phyloP scores from a whole-genome alignment of 139 green algal genomes.

The Yamagishiella unicocca region DNA sequence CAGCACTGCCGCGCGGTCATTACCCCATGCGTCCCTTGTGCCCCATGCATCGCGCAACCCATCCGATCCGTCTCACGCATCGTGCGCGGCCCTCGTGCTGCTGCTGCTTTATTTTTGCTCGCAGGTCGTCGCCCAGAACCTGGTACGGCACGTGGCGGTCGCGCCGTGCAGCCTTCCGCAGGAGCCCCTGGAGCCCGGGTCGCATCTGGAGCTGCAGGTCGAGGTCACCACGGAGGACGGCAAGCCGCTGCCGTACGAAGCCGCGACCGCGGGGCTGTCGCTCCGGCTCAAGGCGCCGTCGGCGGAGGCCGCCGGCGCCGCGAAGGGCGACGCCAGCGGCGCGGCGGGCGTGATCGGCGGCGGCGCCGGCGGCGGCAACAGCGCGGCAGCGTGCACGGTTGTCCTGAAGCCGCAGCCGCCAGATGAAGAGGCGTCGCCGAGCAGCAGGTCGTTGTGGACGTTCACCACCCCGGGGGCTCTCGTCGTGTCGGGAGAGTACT shows the following conservation, averaged over 20 bases:
- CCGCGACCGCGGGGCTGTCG: conserved; percentile 42
- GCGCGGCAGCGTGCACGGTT: conserved; percentile 9
- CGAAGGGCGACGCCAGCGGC: neutral
- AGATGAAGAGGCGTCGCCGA: neutral
- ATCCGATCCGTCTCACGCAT: too few relatives aligned
- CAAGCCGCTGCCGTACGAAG: conserved; percentile 49
- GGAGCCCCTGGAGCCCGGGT: conserved; percentile 40
- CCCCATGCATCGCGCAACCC: too few relatives aligned
- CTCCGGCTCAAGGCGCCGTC: conserved; percentile 54
- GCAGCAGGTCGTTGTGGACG: neutral
- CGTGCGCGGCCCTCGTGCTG: neutral
- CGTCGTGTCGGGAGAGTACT: conserved; percentile 57
- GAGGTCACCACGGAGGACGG: conserved; percentile 67
- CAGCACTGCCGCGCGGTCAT: too few relatives aligned
- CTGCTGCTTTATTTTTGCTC: neutral
- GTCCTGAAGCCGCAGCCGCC: conserved; percentile 18
- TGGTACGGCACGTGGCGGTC: conserved; percentile 47
- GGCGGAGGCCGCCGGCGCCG: conserved; percentile 23
- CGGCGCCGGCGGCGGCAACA: conserved; percentile 26
- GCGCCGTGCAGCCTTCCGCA: conserved; percentile 41
- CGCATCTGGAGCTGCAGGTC: conserved; percentile 47
- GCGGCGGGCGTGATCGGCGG: neutral
- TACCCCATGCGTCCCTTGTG: too few relatives aligned
- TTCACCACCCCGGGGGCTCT: conserved; percentile 43
- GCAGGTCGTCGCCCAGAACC: conserved; percentile 37